Conservation (phyloP, 106 monocot genomes). For the Dendrobium huoshanense region DNA sequence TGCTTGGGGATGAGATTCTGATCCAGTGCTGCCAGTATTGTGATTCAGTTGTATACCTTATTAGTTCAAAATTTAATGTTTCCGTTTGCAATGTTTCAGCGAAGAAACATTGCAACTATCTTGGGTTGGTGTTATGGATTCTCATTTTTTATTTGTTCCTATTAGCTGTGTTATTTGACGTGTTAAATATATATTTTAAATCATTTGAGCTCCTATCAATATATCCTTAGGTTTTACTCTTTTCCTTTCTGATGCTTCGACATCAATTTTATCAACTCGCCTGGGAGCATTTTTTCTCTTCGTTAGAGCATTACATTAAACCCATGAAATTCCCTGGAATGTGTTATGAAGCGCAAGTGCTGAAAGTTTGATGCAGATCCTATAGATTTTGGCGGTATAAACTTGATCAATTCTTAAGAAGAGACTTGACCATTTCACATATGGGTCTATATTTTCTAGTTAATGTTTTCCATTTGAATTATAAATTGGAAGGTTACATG, state of each 20-base stretch:
- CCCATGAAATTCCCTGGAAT: background rate
- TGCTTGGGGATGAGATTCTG: background rate
- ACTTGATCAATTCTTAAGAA: background rate
- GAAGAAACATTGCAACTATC: too few species aligned
- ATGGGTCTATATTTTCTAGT: background rate
- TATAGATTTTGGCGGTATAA: background rate
- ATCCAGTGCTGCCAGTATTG: background rate
- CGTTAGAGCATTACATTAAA: too few species aligned
- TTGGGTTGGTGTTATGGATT: too few species aligned
- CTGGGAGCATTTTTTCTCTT: too few species aligned
- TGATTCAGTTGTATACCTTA: background rate
- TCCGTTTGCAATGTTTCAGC: background rate
- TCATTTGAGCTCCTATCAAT: too few species aligned
- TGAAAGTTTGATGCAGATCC: background rate
- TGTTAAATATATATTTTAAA: too few species aligned
- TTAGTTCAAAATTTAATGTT: background rate
- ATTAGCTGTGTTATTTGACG: too few species aligned
- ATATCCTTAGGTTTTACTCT: too few species aligned
- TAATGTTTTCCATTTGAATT: background rate
- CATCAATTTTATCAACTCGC: too few species aligned
- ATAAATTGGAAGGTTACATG: background rate
- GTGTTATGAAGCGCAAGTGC: background rate
- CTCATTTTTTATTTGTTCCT: too few species aligned
- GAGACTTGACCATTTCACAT: background rate
- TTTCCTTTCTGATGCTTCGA: too few species aligned